Conservation (phyloP, 1,139 yeast species). For the Kodamaea plutei region DNA sequence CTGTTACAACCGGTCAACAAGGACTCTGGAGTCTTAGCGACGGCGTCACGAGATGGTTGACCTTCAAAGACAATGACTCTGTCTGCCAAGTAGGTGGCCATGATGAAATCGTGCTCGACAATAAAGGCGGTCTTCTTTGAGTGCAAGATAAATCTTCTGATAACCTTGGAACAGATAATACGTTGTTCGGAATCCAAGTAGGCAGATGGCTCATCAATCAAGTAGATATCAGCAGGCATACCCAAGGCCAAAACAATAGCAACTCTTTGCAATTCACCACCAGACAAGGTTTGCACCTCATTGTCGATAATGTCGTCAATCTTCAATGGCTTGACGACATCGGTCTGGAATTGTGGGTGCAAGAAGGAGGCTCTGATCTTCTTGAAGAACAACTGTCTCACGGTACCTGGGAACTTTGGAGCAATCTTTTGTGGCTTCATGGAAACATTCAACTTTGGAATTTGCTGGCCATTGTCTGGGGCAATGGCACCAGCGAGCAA, state of each 20-base stretch:
- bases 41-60: slow-evolving; percentile 76
- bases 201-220: slow-evolving; percentile 98
- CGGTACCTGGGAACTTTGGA: slow-evolving; percentile 97
- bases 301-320: slow-evolving; percentile 94
- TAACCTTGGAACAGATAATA: slow-evolving; percentile 96
- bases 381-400: slow-evolving; percentile 93
- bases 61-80: slow-evolving; percentile 98
- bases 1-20: slow-evolving; percentile 94
- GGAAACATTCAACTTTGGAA: slow-evolving; percentile 86
- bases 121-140: slow-evolving; percentile 96
- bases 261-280: slow-evolving; percentile 99
- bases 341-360: slow-evolving; percentile 97
- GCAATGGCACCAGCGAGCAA: slow-evolving; percentile 87
- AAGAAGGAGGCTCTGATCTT: slow-evolving; percentile 91
- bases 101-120: slow-evolving; percentile 99
- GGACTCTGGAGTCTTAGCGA: slow-evolving; percentile 85
- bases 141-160: slow-evolving; percentile 92
- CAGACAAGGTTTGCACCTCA: slow-evolving; percentile 95
- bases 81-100: slow-evolving; percentile 99
- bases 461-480: slow-evolving; percentile 73
- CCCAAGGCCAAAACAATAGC: slow-evolving; percentile 95
- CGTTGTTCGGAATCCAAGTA: slow-evolving; percentile 99
- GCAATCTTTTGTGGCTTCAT: slow-evolving; percentile 99
- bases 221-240: slow-evolving; percentile 89
- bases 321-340: slow-evolving; percentile 90